These are phyloP conservation scores for Ormosia emarginata DNA, from an alignment of 306 rosid genomes.

Conservation along the genomic window DNA sequence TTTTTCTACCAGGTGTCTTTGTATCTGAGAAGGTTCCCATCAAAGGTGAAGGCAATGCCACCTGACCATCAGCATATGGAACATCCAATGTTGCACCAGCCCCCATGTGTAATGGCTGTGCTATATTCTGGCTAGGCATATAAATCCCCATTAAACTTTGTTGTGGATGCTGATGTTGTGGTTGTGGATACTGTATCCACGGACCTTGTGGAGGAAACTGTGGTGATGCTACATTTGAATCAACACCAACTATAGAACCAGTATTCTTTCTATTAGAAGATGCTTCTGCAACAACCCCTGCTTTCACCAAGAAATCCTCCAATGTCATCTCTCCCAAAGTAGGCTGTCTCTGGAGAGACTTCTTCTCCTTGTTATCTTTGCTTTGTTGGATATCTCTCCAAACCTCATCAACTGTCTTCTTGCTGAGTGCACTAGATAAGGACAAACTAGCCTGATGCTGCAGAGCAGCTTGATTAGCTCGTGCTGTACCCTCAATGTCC, in stretches of 20 bases:
- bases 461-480: slow-evolving; percentile 45
- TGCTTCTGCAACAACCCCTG: slow-evolving; percentile 72
- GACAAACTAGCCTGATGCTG: slow-evolving; percentile 77
- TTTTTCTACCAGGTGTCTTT: slow-evolving; percentile 60
- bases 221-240: slow-evolving; percentile 38
- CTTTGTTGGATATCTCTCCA: slow-evolving; percentile 90
- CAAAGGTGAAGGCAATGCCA: slow-evolving; percentile 60
- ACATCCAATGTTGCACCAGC: slow-evolving; percentile 62
- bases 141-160: slow-evolving; percentile 68
- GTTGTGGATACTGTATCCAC: slow-evolving; percentile 75
- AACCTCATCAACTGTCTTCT: slow-evolving; percentile 96
- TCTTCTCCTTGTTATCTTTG: slow-evolving; percentile 49
- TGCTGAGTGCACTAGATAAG: slow-evolving; percentile 60
- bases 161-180: slow-evolving; percentile 70
- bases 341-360: slow-evolving; percentile 55
- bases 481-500: slow-evolving; percentile 44
- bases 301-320: slow-evolving; percentile 93
- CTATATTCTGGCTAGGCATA: slow-evolving; percentile 54
- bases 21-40: slow-evolving; percentile 68
- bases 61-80: slow-evolving; percentile 57
- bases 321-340: slow-evolving; percentile 97
- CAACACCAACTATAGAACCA: slow-evolving; percentile 39
- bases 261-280: slow-evolving; percentile 39
- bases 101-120: slow-evolving; percentile 60
- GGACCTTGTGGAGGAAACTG: slow-evolving; percentile 65